phyloP scores from a whole-genome alignment of 768 basidiomycete species.

The Suillus paluster region DNA sequence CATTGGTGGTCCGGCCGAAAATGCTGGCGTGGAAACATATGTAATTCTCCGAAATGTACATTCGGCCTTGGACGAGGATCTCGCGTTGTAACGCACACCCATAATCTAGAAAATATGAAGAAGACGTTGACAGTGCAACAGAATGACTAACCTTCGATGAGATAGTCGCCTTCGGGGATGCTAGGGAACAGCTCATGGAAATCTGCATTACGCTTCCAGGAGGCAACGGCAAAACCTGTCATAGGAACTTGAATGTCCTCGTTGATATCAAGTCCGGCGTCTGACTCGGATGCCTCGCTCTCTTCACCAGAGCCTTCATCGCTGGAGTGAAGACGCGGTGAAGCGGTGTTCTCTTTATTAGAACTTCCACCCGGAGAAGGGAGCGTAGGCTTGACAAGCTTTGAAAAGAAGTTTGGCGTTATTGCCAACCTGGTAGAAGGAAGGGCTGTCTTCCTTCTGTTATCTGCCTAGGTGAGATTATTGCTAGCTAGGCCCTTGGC shows the following conservation, averaged over 20 bases:
- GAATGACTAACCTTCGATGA: constrained; percentile 84
- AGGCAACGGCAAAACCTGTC: constrained; percentile 97
- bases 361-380: constrained; percentile 9
- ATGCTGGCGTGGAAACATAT: constrained; percentile 99
- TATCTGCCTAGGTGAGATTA: too few relatives aligned
- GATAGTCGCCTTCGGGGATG: constrained; percentile 94
- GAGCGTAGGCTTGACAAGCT: constrained; percentile 31
- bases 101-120: constrained; percentile 67
- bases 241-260: constrained; percentile 86
- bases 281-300: too few relatives aligned
- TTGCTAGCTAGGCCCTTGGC: too few relatives aligned
- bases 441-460: too few relatives aligned
- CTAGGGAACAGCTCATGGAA: constrained; percentile 92
- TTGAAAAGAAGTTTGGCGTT: constrained; percentile 36
- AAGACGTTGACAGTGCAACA: constrained; percentile 12
- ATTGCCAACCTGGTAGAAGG: too few relatives aligned
- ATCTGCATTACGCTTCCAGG: constrained; percentile 90
- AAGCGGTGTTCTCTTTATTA: constrained; percentile 8
- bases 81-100: constrained; percentile 97
- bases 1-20: constrained; percentile 98
- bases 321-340: too few relatives aligned
- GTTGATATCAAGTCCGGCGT: too few relatives aligned
- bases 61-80: constrained; percentile 92
- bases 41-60: constrained; percentile 98
- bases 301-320: too few relatives aligned